A percentile compares a stretch with the other conserved stretches of the same genome.
Evolutionary conservation across 108 stramenopile species (phyloP).

Genomic region (Skeletonema menzelii): DNA sequence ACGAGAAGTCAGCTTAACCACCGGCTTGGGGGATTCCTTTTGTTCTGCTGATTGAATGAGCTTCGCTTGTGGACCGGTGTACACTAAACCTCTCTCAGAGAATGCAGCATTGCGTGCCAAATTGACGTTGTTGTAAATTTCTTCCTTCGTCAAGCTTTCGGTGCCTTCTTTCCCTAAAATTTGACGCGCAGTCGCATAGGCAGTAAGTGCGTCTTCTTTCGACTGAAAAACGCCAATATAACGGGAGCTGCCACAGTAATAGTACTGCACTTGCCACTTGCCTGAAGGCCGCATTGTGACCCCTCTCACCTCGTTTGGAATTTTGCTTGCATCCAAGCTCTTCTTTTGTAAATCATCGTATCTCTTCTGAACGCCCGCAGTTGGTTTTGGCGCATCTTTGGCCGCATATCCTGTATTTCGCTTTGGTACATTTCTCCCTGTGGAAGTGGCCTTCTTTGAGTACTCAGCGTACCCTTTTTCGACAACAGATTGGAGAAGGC

Average conservation of each 20-base stretch:
- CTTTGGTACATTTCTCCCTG: neutral
- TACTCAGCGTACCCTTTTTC: neutral
- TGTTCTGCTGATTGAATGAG: neutral
- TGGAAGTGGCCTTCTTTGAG: neutral
- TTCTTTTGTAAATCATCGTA: neutral
- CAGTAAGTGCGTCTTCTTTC: conserved; percentile 74
- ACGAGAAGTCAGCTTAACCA: neutral
- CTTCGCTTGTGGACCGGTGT: conserved; percentile 5
- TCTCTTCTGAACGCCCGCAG: neutral
- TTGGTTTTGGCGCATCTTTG: neutral
- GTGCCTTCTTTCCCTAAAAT: neutral
- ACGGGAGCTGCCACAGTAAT: conserved; percentile 79
- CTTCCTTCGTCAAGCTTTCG: conserved; percentile 10
- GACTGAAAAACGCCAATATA: conserved; percentile 88
- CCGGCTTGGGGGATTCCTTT: neutral
- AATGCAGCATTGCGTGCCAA: conserved; percentile 29
- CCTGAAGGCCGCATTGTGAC: conserved; percentile 3
- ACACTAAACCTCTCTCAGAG: neutral
- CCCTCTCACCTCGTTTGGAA: neutral
- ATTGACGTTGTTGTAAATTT: conserved; percentile 17
- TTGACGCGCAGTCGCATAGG: conserved; percentile 67
- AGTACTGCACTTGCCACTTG: conserved; percentile 72
- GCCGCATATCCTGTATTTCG: neutral
- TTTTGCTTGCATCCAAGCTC: neutral
- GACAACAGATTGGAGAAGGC: neutral